These are phyloP conservation scores for Zalaria obscura DNA, from an alignment of 2,329 filamentous ascomycete species.

Conservation along the genomic window DNA sequence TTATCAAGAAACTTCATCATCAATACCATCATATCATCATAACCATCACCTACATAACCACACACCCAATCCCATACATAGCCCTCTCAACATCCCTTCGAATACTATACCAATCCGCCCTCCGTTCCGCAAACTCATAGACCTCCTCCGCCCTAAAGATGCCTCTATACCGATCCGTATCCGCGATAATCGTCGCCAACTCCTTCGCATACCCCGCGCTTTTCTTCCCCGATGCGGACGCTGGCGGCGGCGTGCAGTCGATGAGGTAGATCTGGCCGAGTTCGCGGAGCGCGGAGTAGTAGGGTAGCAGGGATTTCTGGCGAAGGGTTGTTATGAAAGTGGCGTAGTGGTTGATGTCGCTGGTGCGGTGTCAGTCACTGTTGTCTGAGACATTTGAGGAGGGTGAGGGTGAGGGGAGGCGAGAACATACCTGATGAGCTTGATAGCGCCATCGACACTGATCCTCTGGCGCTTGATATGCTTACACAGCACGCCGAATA, in stretches of 20 bases:
- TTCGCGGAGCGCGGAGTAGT: slow-evolving; percentile 84
- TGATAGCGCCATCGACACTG: slow-evolving; percentile 76
- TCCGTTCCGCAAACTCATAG: slow-evolving; percentile 86
- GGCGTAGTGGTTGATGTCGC: slow-evolving; percentile 91
- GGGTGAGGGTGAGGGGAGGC: background rate
- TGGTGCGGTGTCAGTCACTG: slow-evolving; percentile 19
- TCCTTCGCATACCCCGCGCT: slow-evolving; percentile 75
- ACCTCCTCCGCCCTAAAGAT: slow-evolving; percentile 94
- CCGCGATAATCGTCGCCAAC: slow-evolving; percentile 87
- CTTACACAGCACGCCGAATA: slow-evolving; percentile 89
- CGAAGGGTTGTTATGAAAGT: slow-evolving; percentile 67
- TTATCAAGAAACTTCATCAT: background rate
- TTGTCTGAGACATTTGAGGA: too few relatives aligned
- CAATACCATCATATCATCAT: background rate
- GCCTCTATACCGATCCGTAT: slow-evolving; percentile 76
- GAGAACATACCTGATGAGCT: slow-evolving; percentile 54
- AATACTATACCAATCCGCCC: slow-evolving; percentile 91
- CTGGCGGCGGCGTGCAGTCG: slow-evolving; percentile 26
- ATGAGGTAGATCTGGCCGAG: slow-evolving; percentile 93
- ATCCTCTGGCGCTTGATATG: slow-evolving; percentile 93
- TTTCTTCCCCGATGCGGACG: slow-evolving; percentile 10
- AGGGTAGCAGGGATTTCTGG: slow-evolving; percentile 72
- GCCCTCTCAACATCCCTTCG: slow-evolving; percentile 80
- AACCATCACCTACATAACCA: slow-evolving; percentile 49
- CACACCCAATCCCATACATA: slow-evolving; percentile 92